A percentile compares a stretch with the other conserved stretches of the same genome.
Evolutionary conservation across 78 protist genomes (phyloP).

Genomic region (Creolimax fragrantissima): DNA sequence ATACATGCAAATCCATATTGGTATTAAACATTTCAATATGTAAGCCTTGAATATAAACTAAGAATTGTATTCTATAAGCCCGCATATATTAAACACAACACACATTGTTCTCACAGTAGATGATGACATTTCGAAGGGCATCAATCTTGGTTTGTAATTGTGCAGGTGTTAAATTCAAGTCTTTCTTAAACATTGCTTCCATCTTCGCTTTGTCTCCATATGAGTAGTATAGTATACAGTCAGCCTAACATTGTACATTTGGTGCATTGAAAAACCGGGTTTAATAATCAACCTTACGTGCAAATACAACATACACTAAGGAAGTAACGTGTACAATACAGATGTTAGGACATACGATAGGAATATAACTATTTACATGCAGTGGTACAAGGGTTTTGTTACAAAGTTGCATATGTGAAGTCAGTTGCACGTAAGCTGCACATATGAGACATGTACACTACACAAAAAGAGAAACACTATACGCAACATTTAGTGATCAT

Average conservation of each 20-base stretch:
- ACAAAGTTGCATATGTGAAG: not conserved
- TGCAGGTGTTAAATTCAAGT: not conserved
- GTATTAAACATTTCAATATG: no score
- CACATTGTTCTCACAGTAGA: constrained; percentile 51
- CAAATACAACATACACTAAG: constrained; percentile 33
- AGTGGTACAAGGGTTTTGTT: not conserved
- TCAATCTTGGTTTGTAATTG: not conserved
- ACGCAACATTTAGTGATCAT: not conserved
- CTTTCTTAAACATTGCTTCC: not conserved
- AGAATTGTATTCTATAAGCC: no score
- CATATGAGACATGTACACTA: not conserved
- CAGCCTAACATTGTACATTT: not conserved
- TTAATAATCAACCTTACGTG: not conserved
- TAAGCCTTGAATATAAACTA: no score
- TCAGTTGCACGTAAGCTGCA: not conserved
- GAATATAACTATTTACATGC: not conserved
- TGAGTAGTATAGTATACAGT: not conserved
- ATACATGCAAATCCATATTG: no score
- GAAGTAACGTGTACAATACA: constrained; percentile 63
- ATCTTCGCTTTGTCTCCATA: not conserved
- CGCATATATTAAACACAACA: no score
- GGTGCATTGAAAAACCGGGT: not conserved
- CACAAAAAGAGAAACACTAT: not conserved
- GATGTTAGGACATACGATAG: not conserved
- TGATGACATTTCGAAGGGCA: constrained; percentile 30